A percentile compares a stretch with the other conserved stretches of the same genome.
phyloP scores from a whole-genome alignment of 1,284 basidiomycete genomes.

The Ceratobasidium sp. region DNA sequence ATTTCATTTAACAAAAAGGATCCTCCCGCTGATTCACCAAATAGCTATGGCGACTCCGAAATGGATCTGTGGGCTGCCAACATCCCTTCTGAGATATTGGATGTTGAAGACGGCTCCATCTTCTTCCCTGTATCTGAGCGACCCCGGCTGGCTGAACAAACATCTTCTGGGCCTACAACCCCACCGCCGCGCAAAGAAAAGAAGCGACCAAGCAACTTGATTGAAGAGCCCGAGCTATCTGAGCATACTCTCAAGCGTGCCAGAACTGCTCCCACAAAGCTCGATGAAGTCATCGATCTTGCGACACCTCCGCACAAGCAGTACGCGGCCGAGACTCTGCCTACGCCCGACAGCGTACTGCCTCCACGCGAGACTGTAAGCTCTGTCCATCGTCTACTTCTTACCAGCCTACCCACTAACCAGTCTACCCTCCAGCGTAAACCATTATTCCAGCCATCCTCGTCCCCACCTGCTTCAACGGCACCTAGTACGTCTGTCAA shows the following conservation, averaged over 20 bases:
- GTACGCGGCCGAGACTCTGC: neutral
- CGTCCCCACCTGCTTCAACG: neutral
- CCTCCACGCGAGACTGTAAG: neutral
- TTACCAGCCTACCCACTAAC: neutral
- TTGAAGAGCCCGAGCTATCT: neutral
- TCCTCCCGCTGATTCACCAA: neutral
- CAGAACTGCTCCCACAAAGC: neutral
- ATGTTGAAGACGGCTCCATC: constrained; percentile 16
- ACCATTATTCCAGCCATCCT: constrained; percentile 27
- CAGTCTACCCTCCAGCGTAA: neutral
- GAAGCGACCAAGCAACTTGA: neutral
- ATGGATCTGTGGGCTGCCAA: constrained; percentile 37
- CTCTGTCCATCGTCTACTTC: neutral
- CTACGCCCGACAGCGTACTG: neutral
- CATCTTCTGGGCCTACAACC: neutral
- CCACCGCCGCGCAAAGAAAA: neutral
- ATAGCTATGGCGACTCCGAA: constrained; percentile 36
- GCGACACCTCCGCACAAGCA: constrained; percentile 1
- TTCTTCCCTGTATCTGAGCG: constrained; percentile 7
- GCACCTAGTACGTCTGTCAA: neutral
- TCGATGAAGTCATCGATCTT: neutral
- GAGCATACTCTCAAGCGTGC: neutral
- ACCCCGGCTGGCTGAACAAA: neutral
- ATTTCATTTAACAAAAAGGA: neutral
- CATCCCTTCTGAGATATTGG: constrained; percentile 30